Evolutionary conservation across 192 early-diverging fungal genomes (phyloP), one percentile per base, ranked within the genome.

Genomic region (Linnemannia schmuckeri): DNA sequence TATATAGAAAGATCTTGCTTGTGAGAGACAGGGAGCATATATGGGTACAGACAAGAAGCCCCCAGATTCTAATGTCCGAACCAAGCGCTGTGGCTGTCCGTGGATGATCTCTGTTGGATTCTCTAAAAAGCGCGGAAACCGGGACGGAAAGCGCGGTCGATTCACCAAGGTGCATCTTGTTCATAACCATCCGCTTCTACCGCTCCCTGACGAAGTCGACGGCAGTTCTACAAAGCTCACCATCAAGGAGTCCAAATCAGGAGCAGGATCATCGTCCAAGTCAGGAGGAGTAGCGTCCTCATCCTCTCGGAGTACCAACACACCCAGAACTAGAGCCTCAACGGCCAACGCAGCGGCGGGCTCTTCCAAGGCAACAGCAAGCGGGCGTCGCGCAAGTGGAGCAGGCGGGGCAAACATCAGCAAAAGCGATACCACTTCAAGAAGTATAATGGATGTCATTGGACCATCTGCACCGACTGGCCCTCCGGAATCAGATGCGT

Each of bases 101-200:
- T 87, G 85, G 85, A 87, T 87, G 85, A 78, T 87, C 44, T 87
- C 85, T 22, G 85, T 87, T n/a, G 85, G 85, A 40, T 87, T 87
- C 30, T 87, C 85, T 38, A 87, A 87, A 37, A 87, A 77, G 66
- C 85, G 85, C 2, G 85, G 85, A 40, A 87, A 81, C 41, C 75
- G 85, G 38, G 85, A 87, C 47, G 85, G 85, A 1, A 87, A 87
- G 27, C 85, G 85, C 6, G 85, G 85, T 1, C 75, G 85, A 24
- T 87, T 81, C 66, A 87, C 85, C 33, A 87, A 87, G 40, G 72
- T 87, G 20, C 74, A 44, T 17, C 63, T 87, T 71, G 78, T 76
- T 52, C 85, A 87, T 38, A 87, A 87, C 38, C 85, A 87, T 20
- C 72, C 85, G 8, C 76, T 87, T 9, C 71, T 78, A 6, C 85